Base-by-base conservation (phyloP, 2,329 filamentous ascomycete genomes). In the Metarhizium anisopliae region DNA sequence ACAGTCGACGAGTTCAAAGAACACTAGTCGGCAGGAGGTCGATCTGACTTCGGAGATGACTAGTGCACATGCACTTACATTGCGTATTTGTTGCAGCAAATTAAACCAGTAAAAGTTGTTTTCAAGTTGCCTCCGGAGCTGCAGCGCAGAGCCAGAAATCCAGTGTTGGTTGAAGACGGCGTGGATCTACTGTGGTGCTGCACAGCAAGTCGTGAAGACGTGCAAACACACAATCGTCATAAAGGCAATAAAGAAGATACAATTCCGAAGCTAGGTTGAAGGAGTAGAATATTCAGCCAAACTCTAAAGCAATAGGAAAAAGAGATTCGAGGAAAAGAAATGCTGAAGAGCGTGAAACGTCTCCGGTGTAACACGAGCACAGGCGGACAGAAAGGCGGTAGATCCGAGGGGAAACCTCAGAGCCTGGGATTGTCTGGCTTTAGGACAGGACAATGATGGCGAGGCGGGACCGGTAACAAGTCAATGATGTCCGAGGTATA, bases 341-440 rank as follows among this genome's bases (percentile, higher is more conserved):
- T 55, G 53, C 54, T 58, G 54, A 38, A 61, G 56, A 53, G 60
- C 57, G 61, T 64, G 62, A 63, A 63, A 64, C 62, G 61, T 57
- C 53, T 56, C 50, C 54, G 45, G 63, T 64, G 63, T 63, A 62
- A 64, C 63, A 58, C 56, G 55, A 59, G 38, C 55, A 43, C 58
- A 59, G 57, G 56, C 56, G 55, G 56, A 50, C 45, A 52, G 56
- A 51, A 57, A 38, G 43, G 42, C 55, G 52, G 55, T 52, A 56
- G 52, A 49, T 51, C 47, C 16, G 32, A 36, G 55, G 36, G 20
- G 42, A 25, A 38, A 25, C 16, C 25, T 11, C 10, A 40, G 25
- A 10, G 32, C 11, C 40, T 36, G 49, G 43, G 32, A 35, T 35
- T 35, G 32, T 11, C 32, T 35, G 32, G 40, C 20, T 57, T 38